A percentile compares a stretch with the other conserved stretches of the same genome.
phyloP scores from a whole-genome alignment of 148 eudicot genomes.

The Hydrangea macrophylla region DNA sequence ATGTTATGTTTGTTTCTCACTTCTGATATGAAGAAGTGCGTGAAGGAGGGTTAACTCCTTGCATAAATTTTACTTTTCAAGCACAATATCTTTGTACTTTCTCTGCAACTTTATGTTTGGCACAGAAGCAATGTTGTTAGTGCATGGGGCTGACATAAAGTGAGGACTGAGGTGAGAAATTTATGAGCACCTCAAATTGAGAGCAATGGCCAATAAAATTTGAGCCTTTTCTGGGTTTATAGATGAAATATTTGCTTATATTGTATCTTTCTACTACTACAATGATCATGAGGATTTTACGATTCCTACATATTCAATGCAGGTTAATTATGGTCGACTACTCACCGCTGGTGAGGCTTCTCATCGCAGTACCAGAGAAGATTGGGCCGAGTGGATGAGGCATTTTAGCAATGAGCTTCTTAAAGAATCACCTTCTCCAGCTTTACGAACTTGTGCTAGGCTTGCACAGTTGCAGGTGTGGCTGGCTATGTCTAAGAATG shows the following conservation, averaged over 20 bases:
- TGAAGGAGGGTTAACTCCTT: no score
- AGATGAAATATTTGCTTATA: no score
- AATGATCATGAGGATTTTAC: background rate
- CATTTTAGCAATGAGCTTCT: constrained; percentile 95
- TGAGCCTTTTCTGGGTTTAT: background rate
- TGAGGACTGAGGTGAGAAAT: no score
- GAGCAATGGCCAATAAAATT: background rate
- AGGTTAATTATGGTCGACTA: constrained; percentile 87
- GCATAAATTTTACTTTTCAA: no score
- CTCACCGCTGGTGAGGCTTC: constrained; percentile 98
- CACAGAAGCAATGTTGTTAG: no score
- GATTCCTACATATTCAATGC: constrained; percentile 2
- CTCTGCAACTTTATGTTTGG: no score
- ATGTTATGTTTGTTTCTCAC: no score
- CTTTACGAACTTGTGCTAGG: constrained; percentile 93
- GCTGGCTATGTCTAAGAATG: no score
- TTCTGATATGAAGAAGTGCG: no score
- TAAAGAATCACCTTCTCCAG: constrained; percentile 95
- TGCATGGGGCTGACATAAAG: no score
- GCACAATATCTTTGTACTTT: no score
- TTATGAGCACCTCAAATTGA: background rate
- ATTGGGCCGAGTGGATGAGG: constrained; percentile 99
- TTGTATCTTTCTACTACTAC: background rate
- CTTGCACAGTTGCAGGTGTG: constrained; percentile 94
- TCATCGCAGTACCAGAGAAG: constrained; percentile 98